Evolutionary conservation across 805 yeast species (phyloP).

Genomic region (Grigorovia humatica): DNA sequence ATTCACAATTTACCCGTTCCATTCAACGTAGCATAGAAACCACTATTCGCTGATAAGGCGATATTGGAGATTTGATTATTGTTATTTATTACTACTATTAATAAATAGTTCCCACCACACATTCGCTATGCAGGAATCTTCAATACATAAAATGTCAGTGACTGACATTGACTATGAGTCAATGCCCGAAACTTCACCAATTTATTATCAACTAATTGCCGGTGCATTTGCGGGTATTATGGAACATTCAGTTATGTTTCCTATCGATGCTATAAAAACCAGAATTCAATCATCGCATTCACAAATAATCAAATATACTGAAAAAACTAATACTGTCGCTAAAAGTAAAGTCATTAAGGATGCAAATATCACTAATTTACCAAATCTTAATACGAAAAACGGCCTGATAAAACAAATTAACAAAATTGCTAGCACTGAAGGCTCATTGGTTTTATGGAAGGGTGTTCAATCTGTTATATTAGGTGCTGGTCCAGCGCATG

Average conservation of each 20-base stretch:
- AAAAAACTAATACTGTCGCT: background rate
- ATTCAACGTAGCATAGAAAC: background rate
- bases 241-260: slow-evolving; percentile 98
- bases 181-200: slow-evolving; percentile 75
- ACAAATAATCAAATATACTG: slow-evolving; percentile 1
- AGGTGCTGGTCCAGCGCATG: slow-evolving; percentile 99
- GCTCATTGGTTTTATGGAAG: slow-evolving; percentile 82
- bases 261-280: slow-evolving; percentile 90
- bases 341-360: background rate
- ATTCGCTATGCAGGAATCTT: slow-evolving; percentile 2
- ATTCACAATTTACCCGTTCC: background rate
- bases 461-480: slow-evolving; percentile 85
- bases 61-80: background rate
- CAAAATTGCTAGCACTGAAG: slow-evolving; percentile 77
- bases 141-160: slow-evolving; percentile 1
- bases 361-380: background rate
- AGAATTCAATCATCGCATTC: slow-evolving; percentile 63
- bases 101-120: background rate
- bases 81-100: too few relatives aligned
- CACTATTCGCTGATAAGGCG: background rate
- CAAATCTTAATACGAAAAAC: slow-evolving; percentile 1
- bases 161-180: slow-evolving; percentile 79
- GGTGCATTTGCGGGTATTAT: slow-evolving; percentile 99
- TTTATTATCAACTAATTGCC: slow-evolving; percentile 77
- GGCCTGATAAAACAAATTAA: slow-evolving; percentile 56